Base-by-base conservation (phyloP, 1,284 basidiomycete genomes). In the Neonothopanus nambi region DNA sequence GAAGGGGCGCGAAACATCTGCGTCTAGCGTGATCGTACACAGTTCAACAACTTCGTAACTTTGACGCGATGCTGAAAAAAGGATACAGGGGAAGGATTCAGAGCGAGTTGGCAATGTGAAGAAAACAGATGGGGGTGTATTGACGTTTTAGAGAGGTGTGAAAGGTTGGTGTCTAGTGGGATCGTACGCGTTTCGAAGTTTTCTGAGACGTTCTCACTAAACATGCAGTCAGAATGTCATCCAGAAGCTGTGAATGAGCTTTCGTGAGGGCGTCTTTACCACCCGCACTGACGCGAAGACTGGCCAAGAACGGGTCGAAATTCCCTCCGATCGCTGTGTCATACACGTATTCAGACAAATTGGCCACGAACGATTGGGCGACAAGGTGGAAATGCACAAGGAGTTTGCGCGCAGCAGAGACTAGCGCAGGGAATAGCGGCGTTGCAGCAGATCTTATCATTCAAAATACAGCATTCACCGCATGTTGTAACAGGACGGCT, bases 171-270 rank as follows among this genome's bases (percentile, higher is more conserved):
- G n/a, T n/a, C n/a, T n/a, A n/a, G n/a, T n/a, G n/a, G n/a, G n/a
- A n/a, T n/a, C n/a, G n/a, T n/a, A n/a, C n/a, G n/a, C n/a, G n/a
- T n/a, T n/a, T n/a, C n/a, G n/a, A n/a, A 2, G 78, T 75, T 59
- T 84, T 78, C 65, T 94, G 91, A 2, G 80, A 78, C 0, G 88
- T 82, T 35, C 88, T 75, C 30, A 94, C 69, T n/a, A 94, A 72
- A 64, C 90, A 93, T 11, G 89, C 85, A 49, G 79, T 84, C 23
- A 93, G 75, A 26, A 95, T 85, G 57, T 87, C 80, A 64, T 94
- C 87, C 59, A 95, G 69, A 47, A 90, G 71, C 5, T 71, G 67
- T 1, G 89, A 87, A 67, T 95, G 92, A 38, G 79, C 76, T 9
- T 80, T 74, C 0, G 88, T 81, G 11, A 94, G 76, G 18, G 84